Evolutionary conservation across 257 asterid species (phyloP).

Genomic region (Scutellaria baicalensis): DNA sequence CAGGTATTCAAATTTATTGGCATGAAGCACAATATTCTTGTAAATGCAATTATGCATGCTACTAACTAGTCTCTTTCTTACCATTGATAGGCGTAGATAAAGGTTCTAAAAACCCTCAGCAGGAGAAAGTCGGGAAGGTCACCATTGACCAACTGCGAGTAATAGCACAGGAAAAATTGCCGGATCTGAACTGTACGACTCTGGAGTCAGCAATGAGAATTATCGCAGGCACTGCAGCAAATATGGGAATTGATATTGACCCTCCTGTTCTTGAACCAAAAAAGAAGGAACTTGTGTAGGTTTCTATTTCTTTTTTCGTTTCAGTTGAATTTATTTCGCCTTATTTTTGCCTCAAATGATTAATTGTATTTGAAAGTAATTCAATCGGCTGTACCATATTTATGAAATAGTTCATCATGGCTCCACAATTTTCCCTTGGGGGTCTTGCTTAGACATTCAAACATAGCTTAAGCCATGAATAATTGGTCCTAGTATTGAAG

Average conservation of each 20-base stretch:
- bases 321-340: neutral
- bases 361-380: slow-evolving; percentile 5
- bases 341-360: slow-evolving; percentile 10
- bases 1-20: neutral
- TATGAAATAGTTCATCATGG: slow-evolving; percentile 9
- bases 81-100: slow-evolving; percentile 69
- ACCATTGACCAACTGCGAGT: slow-evolving; percentile 66
- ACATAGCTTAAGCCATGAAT: too few species aligned
- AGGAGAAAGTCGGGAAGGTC: slow-evolving; percentile 72
- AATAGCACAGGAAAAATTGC: slow-evolving; percentile 93
- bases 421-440: neutral
- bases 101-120: slow-evolving; percentile 87
- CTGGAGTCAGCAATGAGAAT: slow-evolving; percentile 95
- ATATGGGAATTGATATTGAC: slow-evolving; percentile 93
- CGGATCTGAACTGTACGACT: slow-evolving; percentile 71
- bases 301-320: neutral
- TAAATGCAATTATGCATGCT: neutral
- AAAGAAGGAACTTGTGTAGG: slow-evolving; percentile 50
- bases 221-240: slow-evolving; percentile 96
- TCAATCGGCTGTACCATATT: slow-evolving; percentile 5
- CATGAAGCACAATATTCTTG: neutral
- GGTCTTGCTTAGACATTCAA: too few species aligned
- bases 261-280: slow-evolving; percentile 88
- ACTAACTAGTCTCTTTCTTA: slow-evolving; percentile 1
- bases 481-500: too few species aligned